phyloP scores from a whole-genome alignment of 257 asterid genomes.

The Nicotiana knightiana region DNA sequence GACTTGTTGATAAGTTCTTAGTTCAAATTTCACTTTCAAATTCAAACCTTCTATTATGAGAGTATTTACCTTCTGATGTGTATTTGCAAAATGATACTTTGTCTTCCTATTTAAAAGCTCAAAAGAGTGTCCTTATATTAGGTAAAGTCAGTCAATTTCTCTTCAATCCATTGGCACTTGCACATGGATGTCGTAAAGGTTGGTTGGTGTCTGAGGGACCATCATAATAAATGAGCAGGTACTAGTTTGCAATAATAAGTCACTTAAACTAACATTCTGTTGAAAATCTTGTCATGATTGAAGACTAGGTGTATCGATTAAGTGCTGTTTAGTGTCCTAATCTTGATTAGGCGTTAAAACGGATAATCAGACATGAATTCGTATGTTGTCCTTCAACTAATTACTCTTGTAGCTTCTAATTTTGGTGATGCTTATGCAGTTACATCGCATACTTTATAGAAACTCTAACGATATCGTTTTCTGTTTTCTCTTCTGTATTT shows the following conservation, averaged over 20 bases:
- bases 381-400: neutral
- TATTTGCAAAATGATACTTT: neutral
- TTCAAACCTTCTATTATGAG: neutral
- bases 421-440: neutral
- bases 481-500: slow-evolving; percentile 2
- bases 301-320: neutral
- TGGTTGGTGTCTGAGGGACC: neutral
- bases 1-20: neutral
- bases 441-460: neutral
- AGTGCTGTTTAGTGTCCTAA: neutral
- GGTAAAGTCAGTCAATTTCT: neutral
- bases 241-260: neutral
- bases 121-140: neutral
- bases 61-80: neutral
- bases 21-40: slow-evolving; percentile 1
- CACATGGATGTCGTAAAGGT: neutral
- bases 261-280: neutral
- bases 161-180: neutral
- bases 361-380: neutral
- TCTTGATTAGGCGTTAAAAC: neutral
- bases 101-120: neutral
- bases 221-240: neutral
- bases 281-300: neutral
- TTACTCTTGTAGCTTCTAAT: neutral
- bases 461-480: neutral